These are phyloP conservation scores for Wickerhamomyces strasburgensis DNA, from an alignment of 805 yeast genomes.

Conservation along the genomic window DNA sequence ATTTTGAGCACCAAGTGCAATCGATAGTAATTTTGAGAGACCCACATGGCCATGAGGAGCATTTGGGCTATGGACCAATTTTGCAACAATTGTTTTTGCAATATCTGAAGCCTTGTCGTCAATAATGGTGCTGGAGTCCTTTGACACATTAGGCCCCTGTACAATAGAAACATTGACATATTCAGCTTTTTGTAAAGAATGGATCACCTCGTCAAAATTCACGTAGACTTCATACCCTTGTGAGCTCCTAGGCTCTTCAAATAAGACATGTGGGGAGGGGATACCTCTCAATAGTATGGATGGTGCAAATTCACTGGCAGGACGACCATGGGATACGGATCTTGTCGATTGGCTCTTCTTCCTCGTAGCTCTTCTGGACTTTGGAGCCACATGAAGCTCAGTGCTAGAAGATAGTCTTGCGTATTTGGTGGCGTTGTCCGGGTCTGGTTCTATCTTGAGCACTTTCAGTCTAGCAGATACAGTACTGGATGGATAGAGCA, in stretches of 20 bases:
- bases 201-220: conserved; percentile 35
- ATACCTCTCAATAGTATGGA: conserved; percentile 48
- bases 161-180: conserved; percentile 48
- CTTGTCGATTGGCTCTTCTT: conserved; percentile 19
- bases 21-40: conserved; percentile 47
- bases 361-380: conserved; percentile 31
- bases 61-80: conserved; percentile 34
- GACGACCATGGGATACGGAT: conserved; percentile 22
- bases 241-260: conserved; percentile 17
- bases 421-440: conserved; percentile 23
- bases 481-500: conserved; percentile 66
- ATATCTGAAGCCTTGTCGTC: conserved; percentile 8
- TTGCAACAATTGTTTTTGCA: conserved; percentile 40
- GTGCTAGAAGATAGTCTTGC: conserved; percentile 59
- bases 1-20: conserved; percentile 48
- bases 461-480: conserved; percentile 55
- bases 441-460: conserved; percentile 38
- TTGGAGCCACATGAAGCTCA: conserved; percentile 77
- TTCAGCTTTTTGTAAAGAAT: conserved; percentile 32
- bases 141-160: conserved; percentile 43
- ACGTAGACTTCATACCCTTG: conserved; percentile 40
- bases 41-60: conserved; percentile 42
- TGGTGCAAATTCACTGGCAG: conserved; percentile 23
- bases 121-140: conserved; percentile 2
- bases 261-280: conserved; percentile 47